These are phyloP conservation scores for Cynara cardunculus DNA, from an alignment of 129 eudicot species.

Conservation along the genomic window DNA sequence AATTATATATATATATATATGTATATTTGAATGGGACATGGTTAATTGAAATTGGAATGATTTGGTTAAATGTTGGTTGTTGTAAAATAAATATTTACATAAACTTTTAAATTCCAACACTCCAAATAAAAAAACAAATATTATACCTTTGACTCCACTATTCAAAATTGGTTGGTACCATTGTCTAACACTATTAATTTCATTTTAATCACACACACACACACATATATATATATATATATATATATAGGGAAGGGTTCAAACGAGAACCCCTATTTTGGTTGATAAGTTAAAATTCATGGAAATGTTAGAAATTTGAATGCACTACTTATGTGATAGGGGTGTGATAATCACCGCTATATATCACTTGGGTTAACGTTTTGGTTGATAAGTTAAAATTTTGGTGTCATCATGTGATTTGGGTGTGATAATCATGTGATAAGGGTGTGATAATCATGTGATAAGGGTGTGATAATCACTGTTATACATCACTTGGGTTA, in stretches of 20 bases:
- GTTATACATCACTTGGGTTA: no score
- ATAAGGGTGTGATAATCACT: no score
- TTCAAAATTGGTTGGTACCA: slow-evolving; percentile 32
- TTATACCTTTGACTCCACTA: slow-evolving; percentile 20
- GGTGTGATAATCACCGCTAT: no score
- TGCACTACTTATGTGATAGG: not conserved
- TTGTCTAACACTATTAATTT: slow-evolving; percentile 3
- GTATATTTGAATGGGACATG: not conserved
- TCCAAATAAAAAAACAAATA: not conserved
- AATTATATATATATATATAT: no score
- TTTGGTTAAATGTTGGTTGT: slow-evolving; percentile 16
- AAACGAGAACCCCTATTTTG: no score
- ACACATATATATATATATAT: not conserved
- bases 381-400: no score
- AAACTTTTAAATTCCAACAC: not conserved
- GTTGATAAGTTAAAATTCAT: no score
- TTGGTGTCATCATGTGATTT: no score
- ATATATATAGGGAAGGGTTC: no score
- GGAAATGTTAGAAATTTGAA: not conserved
- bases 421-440: no score
- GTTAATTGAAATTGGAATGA: slow-evolving; percentile 12
- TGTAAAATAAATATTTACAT: slow-evolving; percentile 12
- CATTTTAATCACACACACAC: not conserved
- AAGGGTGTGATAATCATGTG: no score
- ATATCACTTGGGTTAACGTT: not conserved